Conservation (phyloP, 2,329 filamentous ascomycete species). For the Emergomyces orientalis region DNA sequence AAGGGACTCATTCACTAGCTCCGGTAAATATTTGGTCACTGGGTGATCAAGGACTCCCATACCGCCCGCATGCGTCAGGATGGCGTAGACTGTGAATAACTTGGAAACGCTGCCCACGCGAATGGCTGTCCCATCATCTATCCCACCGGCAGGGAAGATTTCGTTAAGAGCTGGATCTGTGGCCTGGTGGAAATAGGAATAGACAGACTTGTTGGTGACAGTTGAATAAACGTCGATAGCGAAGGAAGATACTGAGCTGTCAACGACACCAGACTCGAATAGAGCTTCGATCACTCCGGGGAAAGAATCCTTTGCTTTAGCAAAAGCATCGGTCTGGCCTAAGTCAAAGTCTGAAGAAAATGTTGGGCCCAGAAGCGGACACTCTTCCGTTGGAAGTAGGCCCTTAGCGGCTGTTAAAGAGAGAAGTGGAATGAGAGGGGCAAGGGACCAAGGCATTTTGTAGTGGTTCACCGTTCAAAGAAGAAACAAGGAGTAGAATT, state of each 20-base stretch:
- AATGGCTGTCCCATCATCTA: background rate
- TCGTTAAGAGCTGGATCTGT: background rate
- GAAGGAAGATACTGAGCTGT: background rate
- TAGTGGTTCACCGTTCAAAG: background rate
- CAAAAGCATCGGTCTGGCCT: background rate
- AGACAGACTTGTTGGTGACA: background rate
- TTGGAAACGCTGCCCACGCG: background rate
- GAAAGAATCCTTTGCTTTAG: background rate
- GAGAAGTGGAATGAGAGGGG: background rate
- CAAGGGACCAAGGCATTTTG: background rate
- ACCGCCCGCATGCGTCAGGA: background rate
- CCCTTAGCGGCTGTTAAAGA: background rate
- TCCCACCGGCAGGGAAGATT: background rate
- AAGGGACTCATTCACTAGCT: background rate
- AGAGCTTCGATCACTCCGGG: background rate
- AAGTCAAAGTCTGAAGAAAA: background rate
- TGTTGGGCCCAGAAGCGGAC: background rate
- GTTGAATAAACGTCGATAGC: background rate
- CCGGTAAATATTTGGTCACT: background rate
- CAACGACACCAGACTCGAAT: background rate
- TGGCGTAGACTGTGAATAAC: background rate
- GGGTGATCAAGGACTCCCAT: background rate
- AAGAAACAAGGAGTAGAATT: background rate
- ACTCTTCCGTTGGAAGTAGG: background rate
- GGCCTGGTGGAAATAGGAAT: background rate